Evolutionary conservation across 1,284 basidiomycete species (phyloP).

Genomic region (Tausonia pullulans): DNA sequence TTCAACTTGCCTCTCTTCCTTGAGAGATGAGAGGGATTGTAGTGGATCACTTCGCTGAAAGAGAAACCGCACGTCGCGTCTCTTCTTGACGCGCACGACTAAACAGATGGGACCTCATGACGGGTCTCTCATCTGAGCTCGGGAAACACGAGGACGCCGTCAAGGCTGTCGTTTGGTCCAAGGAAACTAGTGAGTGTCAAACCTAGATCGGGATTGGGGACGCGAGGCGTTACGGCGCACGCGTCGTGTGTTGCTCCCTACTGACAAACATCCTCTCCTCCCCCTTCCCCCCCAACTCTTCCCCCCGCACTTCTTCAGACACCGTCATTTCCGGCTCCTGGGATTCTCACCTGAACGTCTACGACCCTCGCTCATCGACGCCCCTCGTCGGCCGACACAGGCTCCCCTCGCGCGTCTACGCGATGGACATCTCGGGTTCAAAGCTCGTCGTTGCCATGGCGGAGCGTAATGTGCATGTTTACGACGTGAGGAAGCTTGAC

Average conservation of each 20-base stretch:
- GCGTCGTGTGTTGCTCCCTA: no score
- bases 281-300: neutral
- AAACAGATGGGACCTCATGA: constrained; percentile 36
- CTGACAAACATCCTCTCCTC: neutral
- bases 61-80: neutral
- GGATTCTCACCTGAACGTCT: constrained; percentile 45
- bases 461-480: constrained; percentile 75
- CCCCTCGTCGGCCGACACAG: constrained; percentile 45
- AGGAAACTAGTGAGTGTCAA: constrained; percentile 27
- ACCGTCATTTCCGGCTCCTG: constrained; percentile 73
- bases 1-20: neutral
- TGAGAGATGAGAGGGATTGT: neutral
- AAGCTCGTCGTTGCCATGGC: constrained; percentile 83
- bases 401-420: constrained; percentile 73
- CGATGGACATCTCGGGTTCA: constrained; percentile 59
- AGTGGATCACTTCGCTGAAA: neutral
- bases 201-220: no score
- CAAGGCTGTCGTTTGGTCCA: constrained; percentile 33
- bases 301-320: constrained; percentile 38
- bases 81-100: neutral
- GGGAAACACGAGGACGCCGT: constrained; percentile 38
- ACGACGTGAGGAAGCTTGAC: constrained; percentile 62
- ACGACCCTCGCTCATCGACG: constrained; percentile 36
- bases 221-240: no score
- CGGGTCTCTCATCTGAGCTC: constrained; percentile 34